Percentiles rank a stretch among this genome's conserved stretches.
Evolutionary conservation across 306 rosid species (phyloP).

Genomic region (Acacia confusa): DNA sequence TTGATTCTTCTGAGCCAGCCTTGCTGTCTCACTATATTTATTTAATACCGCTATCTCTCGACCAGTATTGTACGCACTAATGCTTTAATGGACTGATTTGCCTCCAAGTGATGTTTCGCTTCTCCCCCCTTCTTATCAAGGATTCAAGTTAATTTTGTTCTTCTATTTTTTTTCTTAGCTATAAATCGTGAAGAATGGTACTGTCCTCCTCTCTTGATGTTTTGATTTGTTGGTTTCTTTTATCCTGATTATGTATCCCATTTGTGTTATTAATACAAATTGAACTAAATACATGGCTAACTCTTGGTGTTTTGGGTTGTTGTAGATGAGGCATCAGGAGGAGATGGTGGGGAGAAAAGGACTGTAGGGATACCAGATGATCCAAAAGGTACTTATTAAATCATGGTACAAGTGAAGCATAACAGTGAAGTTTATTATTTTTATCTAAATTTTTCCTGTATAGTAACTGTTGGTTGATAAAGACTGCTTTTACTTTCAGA

Average conservation of each 20-base stretch:
- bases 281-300: constrained; percentile 19
- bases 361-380: constrained; percentile 43
- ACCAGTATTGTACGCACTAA: not conserved
- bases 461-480: constrained; percentile 22
- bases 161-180: not conserved
- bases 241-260: constrained; percentile 17
- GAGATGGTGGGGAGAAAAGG: constrained; percentile 53
- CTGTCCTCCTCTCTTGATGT: not conserved
- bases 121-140: not conserved
- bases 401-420: constrained; percentile 2
- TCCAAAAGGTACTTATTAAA: constrained; percentile 48
- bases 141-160: constrained; percentile 11
- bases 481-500: constrained; percentile 44
- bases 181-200: constrained; percentile 24
- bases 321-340: constrained; percentile 54
- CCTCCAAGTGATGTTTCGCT: constrained; percentile 3
- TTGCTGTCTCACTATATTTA: not conserved
- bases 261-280: not conserved
- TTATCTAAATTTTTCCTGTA: not conserved
- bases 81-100: constrained; percentile 20
- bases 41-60: not conserved
- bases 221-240: not conserved
- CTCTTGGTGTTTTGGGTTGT: constrained; percentile 28
- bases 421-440: not conserved
- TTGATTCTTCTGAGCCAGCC: not conserved